Conservation (phyloP, 192 early-diverging fungal species). For the Podila minutissima region DNA sequence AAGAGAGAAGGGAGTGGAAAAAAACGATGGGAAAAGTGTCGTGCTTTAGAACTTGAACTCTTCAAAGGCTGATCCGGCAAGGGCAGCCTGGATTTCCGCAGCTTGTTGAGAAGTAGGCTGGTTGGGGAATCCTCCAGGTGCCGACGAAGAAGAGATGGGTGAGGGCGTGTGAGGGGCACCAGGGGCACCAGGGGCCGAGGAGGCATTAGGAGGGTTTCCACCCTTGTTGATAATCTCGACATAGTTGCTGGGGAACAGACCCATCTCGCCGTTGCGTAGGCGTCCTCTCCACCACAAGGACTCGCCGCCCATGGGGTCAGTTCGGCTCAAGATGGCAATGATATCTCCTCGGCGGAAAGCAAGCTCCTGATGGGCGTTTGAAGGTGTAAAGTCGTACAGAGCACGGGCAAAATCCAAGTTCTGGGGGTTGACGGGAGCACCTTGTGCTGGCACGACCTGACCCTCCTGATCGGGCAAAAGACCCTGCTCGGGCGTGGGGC, state of each 20-base stretch:
- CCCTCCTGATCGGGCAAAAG: conserved; percentile 47
- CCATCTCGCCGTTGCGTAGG: conserved; percentile 82
- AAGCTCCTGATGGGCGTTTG: conserved; percentile 72
- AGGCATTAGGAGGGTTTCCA: conserved; percentile 14
- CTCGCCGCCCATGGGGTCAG: conserved; percentile 78
- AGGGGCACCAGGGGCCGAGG: conserved; percentile 17
- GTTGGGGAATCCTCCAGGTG: conserved; percentile 10
- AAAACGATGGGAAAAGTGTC: neutral
- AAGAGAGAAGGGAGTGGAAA: neutral
- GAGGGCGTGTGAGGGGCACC: conserved; percentile 5
- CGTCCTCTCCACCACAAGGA: conserved; percentile 94
- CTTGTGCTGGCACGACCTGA: conserved; percentile 11
- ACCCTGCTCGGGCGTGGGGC: conserved; percentile 50
- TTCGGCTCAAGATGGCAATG: conserved; percentile 87
- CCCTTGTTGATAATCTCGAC: conserved; percentile 89
- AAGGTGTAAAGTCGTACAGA: conserved; percentile 87
- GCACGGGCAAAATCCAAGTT: conserved; percentile 90
- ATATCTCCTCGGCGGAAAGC: conserved; percentile 87
- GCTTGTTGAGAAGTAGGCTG: conserved; percentile 37
- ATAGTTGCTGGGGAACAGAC: conserved; percentile 93
- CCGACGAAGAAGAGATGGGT: neutral
- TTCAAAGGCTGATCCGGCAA: conserved; percentile 45
- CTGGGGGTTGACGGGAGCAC: conserved; percentile 51
- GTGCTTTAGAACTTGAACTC: conserved; percentile 47
- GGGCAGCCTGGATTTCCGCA: conserved; percentile 39